These are phyloP conservation scores for Ambrosiella cleistominuta DNA, from an alignment of 2,329 filamentous ascomycete species.

Conservation along the genomic window DNA sequence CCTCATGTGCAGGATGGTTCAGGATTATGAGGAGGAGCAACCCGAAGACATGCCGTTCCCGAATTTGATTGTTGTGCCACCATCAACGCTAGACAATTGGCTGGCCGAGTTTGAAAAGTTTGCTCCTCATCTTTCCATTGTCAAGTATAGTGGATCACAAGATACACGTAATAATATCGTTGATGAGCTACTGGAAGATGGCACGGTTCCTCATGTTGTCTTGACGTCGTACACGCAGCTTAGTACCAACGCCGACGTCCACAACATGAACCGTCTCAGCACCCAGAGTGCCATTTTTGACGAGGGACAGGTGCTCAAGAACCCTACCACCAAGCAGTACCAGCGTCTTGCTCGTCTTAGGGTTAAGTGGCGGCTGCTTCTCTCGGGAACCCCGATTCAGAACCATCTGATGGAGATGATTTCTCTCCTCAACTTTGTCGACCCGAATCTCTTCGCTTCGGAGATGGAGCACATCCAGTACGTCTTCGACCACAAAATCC, in stretches of 20 bases:
- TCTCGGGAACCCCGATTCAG: constrained; percentile 74
- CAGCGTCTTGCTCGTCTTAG: constrained; percentile 59
- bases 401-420: constrained; percentile 90
- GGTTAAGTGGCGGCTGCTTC: constrained; percentile 66
- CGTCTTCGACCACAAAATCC: constrained; percentile 85
- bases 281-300: constrained; percentile 59
- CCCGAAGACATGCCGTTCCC: constrained; percentile 37
- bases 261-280: constrained; percentile 30
- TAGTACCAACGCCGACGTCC: constrained; percentile 31
- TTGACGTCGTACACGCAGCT: constrained; percentile 44
- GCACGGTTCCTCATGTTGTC: constrained; percentile 42
- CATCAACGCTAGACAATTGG: constrained; percentile 93
- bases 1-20: constrained; percentile 68
- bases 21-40: constrained; percentile 31
- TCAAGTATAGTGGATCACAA: constrained; percentile 50
- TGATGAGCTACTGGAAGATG: constrained; percentile 33
- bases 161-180: constrained; percentile 50
- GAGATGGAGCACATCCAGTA: constrained; percentile 57
- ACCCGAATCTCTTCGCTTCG: constrained; percentile 64
- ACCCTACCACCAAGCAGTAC: constrained; percentile 67
- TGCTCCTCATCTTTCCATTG: constrained; percentile 59
- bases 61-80: constrained; percentile 76
- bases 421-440: constrained; percentile 81
- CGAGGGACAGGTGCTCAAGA: constrained; percentile 87
- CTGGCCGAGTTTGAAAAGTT: constrained; percentile 77